Conservation (phyloP, 1,139 yeast species). For the Blastobotrys petasosporus region DNA sequence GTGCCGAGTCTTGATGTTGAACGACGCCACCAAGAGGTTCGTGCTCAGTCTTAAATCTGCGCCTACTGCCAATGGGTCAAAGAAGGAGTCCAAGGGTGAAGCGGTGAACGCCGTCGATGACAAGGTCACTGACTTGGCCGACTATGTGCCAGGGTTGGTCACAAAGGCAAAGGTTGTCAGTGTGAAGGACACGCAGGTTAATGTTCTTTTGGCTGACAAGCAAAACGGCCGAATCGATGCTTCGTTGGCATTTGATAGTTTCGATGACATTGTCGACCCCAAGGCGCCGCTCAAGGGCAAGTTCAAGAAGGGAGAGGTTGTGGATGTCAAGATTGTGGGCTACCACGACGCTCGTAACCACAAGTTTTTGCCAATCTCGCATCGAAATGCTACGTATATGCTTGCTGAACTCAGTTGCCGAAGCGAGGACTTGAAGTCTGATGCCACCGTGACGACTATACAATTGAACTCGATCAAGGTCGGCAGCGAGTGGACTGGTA, state of each 20-base stretch:
- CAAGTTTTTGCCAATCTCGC: conserved; percentile 63
- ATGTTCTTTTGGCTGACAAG: conserved; percentile 71
- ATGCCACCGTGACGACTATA: conserved; percentile 26
- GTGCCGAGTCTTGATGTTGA: conserved; percentile 35
- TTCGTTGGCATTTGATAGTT: conserved; percentile 57
- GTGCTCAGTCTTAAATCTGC: conserved; percentile 48
- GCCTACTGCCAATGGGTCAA: conserved; percentile 4
- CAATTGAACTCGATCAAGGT: conserved; percentile 39
- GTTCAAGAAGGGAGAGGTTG: conserved; percentile 52
- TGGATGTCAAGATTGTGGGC: conserved; percentile 69
- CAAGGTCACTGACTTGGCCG: conserved; percentile 43
- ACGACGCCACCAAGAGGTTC: conserved; percentile 61
- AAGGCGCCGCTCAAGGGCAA: conserved; percentile 50
- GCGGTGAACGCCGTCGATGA: conserved; percentile 58
- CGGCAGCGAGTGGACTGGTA: conserved; percentile 45
- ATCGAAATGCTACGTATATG: conserved; percentile 49
- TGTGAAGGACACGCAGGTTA: conserved; percentile 68
- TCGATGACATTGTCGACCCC: conserved; percentile 51
- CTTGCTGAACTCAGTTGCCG: conserved; percentile 63
- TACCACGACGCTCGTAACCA: conserved; percentile 69
- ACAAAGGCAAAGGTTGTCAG: conserved; percentile 59
- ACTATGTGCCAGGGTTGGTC: conserved; percentile 52
- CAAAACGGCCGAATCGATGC: conserved; percentile 76
- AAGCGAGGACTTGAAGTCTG: conserved; percentile 35
- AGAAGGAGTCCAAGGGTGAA: conserved; percentile 14